Base-by-base conservation (phyloP, 345 rosid genomes). In the Pistacia atlantica region DNA sequence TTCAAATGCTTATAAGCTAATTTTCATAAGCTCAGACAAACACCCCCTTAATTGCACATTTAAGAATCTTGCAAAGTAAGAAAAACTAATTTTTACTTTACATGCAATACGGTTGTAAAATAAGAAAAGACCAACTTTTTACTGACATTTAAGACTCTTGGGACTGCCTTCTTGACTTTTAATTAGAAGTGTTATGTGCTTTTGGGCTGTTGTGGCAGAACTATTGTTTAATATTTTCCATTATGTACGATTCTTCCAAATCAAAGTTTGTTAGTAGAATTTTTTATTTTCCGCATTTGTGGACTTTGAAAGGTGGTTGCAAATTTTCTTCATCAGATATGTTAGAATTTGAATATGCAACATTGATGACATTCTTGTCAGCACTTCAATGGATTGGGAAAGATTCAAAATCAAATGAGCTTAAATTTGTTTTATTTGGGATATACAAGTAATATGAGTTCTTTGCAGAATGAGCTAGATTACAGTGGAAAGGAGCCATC, bases 381-480 rank as follows among this genome's bases (percentile, higher is more conserved):
- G 69, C 54, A 11, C n/a, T 66, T 38, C 5, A 6, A 66, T 64
- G 38, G 25, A n/a, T 42, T 17, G 49, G 51, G 69, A 10, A 28
- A 10, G 54, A 66, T 12, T 0, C 18, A 45, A 66, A 25, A n/a
- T 64, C 68, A 64, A 35, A 66, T 18, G 28, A 65, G 48, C 57
- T 14, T 42, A 42, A 42, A 42, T 42, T 42, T 42, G 46, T 42
- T 42, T 42, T 7, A 42, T 42, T 42, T 42, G 46, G 46, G 46
- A 42, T 5, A 8, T 7, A 12, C 9, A 1, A 74, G 9, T 37
- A 65, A 33, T 76, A 16, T 74, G 45, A 42, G 57, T 63, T 76
- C 72, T 49, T 54, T 85, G 77, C 81, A 89, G 90, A 85, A 84
- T 70, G 92, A 89, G 77, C 82, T 89, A 35, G 92, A 89, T 28